Base-by-base conservation (phyloP, 2,329 filamentous ascomycete species). In the Fusarium nisikadoi region DNA sequence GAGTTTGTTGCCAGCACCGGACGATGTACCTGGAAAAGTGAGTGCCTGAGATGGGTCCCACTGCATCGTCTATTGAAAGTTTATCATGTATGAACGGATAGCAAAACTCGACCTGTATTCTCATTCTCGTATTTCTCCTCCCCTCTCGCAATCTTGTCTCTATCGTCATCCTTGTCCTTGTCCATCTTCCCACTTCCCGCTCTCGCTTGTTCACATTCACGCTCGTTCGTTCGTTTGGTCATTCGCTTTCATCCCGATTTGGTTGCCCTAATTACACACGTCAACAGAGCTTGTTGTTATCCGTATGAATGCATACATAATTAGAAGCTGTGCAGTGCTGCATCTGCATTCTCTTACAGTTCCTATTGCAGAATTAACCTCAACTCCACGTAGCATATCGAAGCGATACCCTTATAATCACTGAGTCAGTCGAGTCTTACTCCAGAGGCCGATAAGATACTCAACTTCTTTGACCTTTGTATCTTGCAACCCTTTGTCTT, bases 121-220 rank as follows among this genome's bases (percentile, higher is more conserved):
- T 39, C 25, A 43, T 56, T n/a, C 52, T 72, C 66, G 47, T 57
- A 66, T 71, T 71, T 47, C 55, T 55, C 45, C 31, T 53, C 49
- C 49, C 29, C 41, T 47, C 45, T 47, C 36, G 56, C 62, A 60
- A 35, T 55, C 52, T 53, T 58, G 27, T 43, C 60, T 55, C 54
- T 50, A 36, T 62, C 66, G 63, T 45, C 57, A 68, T 63, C 66
- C 66, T 62, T 69, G 66, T 68, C 66, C 64, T 68, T 69, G 66
- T 52, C 50, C 59, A 35, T 56, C 31, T 57, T 56, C 45, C 43
- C 52, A 41, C 39, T 66, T 55, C 33, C 50, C 23, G 35, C 53
- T 70, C 36, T 46, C 56, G 33, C 57, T 36, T 31, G 38, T 20
- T 66, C 33, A 43, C 17, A n/a, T 49, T 36, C 42, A 33, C 38